Percentiles rank a stretch among this genome's conserved stretches.
These are phyloP conservation scores for Metschnikowia gelsemii DNA, from an alignment of 805 yeast genomes.

Conservation along the genomic window DNA sequence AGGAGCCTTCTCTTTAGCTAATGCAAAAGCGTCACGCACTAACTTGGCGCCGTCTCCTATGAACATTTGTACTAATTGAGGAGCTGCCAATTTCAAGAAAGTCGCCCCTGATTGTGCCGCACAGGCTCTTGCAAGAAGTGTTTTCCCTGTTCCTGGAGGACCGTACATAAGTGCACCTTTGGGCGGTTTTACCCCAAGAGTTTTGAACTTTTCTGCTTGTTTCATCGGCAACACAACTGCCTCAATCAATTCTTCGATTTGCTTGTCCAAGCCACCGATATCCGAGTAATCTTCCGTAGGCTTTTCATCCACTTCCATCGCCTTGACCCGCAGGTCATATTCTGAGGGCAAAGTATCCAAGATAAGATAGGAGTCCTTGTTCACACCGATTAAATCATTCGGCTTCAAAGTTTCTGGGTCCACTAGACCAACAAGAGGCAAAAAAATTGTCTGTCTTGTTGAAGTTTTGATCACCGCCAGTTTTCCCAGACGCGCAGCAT, in stretches of 20 bases:
- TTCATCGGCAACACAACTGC: slow-evolving; percentile 26
- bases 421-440: slow-evolving; percentile 94
- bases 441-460: slow-evolving; percentile 93
- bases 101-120: slow-evolving; percentile 25
- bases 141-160: slow-evolving; percentile 25
- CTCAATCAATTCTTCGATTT: slow-evolving; percentile 25
- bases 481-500: slow-evolving; percentile 87
- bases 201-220: slow-evolving; percentile 24
- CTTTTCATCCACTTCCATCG: slow-evolving; percentile 99
- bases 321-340: slow-evolving; percentile 95
- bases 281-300: slow-evolving; percentile 97
- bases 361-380: slow-evolving; percentile 91
- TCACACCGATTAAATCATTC: slow-evolving; percentile 97
- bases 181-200: slow-evolving; percentile 23
- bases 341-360: slow-evolving; percentile 95
- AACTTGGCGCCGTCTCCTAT: slow-evolving; percentile 26
- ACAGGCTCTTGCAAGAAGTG: slow-evolving; percentile 25
- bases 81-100: slow-evolving; percentile 24
- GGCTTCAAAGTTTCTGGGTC: slow-evolving; percentile 91
- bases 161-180: slow-evolving; percentile 26
- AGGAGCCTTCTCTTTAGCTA: slow-evolving; percentile 25
- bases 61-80: slow-evolving; percentile 25
- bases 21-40: slow-evolving; percentile 24
- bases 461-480: slow-evolving; percentile 98
- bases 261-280: slow-evolving; percentile 87